A percentile compares a stretch with the other conserved stretches of the same genome.
Conservation (phyloP, 2,329 filamentous ascomycete species). For the Epichloe bromicola region DNA sequence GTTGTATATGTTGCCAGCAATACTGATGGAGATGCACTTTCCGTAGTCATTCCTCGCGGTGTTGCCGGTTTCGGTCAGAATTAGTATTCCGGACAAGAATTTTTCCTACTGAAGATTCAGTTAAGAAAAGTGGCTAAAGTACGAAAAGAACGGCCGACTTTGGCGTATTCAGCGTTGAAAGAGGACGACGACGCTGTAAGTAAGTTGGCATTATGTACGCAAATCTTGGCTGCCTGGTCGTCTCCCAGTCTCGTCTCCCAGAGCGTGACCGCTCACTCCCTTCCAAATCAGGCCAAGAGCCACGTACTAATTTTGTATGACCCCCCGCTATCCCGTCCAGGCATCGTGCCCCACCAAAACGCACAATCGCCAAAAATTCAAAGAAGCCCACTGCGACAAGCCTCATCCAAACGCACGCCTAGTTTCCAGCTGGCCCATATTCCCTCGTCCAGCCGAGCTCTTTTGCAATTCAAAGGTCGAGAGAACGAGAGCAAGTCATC, state of each 20-base stretch:
- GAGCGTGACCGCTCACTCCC: background rate
- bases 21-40: background rate
- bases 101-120: too few species aligned
- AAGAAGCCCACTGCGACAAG: constrained; percentile 18
- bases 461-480: background rate
- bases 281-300: background rate
- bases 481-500: constrained; percentile 5
- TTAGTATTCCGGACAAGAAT: background rate
- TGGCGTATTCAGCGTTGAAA: too few species aligned
- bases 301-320: background rate
- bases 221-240: background rate
- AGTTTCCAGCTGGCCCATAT: constrained; percentile 9
- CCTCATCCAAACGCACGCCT: constrained; percentile 11
- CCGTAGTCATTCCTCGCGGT: background rate
- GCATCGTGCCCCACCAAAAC: constrained; percentile 28
- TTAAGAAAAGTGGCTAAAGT: too few species aligned
- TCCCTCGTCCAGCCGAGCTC: constrained; percentile 1
- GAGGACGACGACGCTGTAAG: too few species aligned
- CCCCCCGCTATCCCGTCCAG: constrained; percentile 7
- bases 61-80: background rate
- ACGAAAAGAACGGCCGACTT: too few species aligned
- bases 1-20: background rate
- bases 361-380: constrained; percentile 34
- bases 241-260: background rate
- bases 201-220: too few species aligned